phyloP scores from a whole-genome alignment of 352 stramenopile species.

The Phytophthora pinifolia region DNA sequence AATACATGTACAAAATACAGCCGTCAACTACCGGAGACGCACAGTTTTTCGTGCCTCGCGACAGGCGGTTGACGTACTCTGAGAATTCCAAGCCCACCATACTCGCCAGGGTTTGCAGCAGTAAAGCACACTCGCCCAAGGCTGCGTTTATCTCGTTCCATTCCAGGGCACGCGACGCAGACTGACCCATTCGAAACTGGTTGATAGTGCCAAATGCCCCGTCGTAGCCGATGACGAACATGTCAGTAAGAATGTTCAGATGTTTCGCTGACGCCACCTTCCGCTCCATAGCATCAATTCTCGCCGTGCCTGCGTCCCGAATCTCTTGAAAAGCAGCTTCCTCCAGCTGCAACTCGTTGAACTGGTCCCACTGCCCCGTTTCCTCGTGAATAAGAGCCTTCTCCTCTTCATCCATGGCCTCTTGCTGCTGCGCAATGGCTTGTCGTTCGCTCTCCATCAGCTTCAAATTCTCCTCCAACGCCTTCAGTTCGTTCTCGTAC shows the following conservation, averaged over 20 bases:
- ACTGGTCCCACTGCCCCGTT: slow-evolving; percentile 48
- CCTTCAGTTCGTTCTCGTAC: slow-evolving; percentile 70
- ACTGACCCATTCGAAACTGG: slow-evolving; percentile 74
- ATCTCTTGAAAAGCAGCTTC: slow-evolving; percentile 53
- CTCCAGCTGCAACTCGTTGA: slow-evolving; percentile 58
- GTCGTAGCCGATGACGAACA: slow-evolving; percentile 76
- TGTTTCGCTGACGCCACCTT: slow-evolving; percentile 43
- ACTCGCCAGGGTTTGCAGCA: slow-evolving; percentile 62
- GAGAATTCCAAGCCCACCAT: slow-evolving; percentile 66
- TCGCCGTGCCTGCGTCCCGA: slow-evolving; percentile 51
- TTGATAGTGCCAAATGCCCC: slow-evolving; percentile 86
- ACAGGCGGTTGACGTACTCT: slow-evolving; percentile 45
- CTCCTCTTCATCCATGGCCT: slow-evolving; percentile 51
- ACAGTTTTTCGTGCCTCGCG: slow-evolving; percentile 8
- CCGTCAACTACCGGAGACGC: slow-evolving; percentile 5
- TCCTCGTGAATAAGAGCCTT: slow-evolving; percentile 54
- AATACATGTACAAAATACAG: slow-evolving; percentile 8
- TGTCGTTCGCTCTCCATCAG: slow-evolving; percentile 75
- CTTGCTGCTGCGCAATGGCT: slow-evolving; percentile 47
- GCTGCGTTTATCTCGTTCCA: slow-evolving; percentile 91
- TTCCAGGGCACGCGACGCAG: slow-evolving; percentile 57
- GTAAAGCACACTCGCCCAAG: slow-evolving; percentile 69
- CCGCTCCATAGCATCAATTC: slow-evolving; percentile 59
- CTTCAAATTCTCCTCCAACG: slow-evolving; percentile 57
- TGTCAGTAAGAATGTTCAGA: slow-evolving; percentile 69